Conservation (phyloP, 805 yeast species). For the Lipomyces spencermartinsiae region DNA sequence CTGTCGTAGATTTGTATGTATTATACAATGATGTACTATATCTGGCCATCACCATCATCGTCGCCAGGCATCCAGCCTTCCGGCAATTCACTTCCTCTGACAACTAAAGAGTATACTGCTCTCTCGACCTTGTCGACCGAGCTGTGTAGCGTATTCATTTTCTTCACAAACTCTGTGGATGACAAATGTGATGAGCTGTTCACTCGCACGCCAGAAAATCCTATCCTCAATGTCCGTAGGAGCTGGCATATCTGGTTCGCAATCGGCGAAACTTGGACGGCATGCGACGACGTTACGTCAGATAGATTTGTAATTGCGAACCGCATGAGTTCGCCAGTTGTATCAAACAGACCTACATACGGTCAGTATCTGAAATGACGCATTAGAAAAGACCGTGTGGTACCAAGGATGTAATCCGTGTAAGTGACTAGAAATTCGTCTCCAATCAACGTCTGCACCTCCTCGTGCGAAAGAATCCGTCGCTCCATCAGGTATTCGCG, state of each 20-base stretch:
- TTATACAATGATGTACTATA: background rate
- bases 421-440: constrained; percentile 29
- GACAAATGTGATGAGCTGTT: constrained; percentile 5
- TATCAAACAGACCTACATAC: constrained; percentile 45
- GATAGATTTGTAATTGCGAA: constrained; percentile 47
- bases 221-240: constrained; percentile 30
- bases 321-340: constrained; percentile 54
- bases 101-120: constrained; percentile 33
- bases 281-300: background rate
- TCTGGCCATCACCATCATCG: background rate
- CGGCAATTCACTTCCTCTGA: constrained; percentile 28
- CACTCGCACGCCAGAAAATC: constrained; percentile 17
- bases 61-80: constrained; percentile 22
- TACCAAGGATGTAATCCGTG: constrained; percentile 51
- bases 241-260: constrained; percentile 28
- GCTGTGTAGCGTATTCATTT: constrained; percentile 31
- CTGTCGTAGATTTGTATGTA: background rate
- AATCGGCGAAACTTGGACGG: constrained; percentile 14
- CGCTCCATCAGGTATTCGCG: constrained; percentile 34
- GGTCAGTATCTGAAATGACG: constrained; percentile 2
- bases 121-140: constrained; percentile 40
- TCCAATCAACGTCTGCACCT: constrained; percentile 22
- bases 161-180: constrained; percentile 30
- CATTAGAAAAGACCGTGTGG: background rate
- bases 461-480: constrained; percentile 28